Base-by-base conservation (phyloP, 306 rosid genomes). In the Begonia peltatifolia region DNA sequence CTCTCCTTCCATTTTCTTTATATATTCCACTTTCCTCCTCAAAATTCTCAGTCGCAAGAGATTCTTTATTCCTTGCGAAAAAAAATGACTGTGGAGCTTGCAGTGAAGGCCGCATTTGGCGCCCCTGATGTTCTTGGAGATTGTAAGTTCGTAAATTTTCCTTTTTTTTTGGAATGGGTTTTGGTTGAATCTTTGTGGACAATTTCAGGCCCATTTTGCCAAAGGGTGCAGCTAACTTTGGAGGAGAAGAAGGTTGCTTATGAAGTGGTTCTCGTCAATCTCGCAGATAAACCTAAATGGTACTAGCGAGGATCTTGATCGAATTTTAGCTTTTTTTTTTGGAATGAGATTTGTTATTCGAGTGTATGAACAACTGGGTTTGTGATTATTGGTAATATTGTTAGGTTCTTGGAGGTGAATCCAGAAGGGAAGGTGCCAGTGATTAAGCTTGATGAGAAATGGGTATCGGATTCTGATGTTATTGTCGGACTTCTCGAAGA, bases 371-470 rank as follows among this genome's bases (percentile, higher is more conserved):
- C 38, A 30, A 36, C 22, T 63, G 70, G 64, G 56, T 50, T 62
- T 58, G 14, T 50, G 44, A 12, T 11, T 43, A 56, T 60, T 54
- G 60, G 42, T 59, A 38, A 16, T 67, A 48, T 57, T 58, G 38
- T 2, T 61, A 89, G 97, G 97, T 80, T 83, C 63, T 60, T 76
- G 74, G 76, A 65, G 2, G 95, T 71, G 67, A 83, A 74, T 49
- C 94, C 92, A 3, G 94, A 71, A 69, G 99, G 99, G 50, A 90
- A 83, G 68, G 99, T 90, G 36, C 99, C 99, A 0, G 92, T 76
- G 47, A 48, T 58, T 56, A 77, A 83, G 75, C 14, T 79, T 54
- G 99, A 79, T 63, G 93, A 42, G 18, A 83, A 83, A 71, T 90
- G 99, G 99, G 74, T 81, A 2, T 0, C 95, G 63, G 99, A 90